phyloP scores from a whole-genome alignment of 1,284 basidiomycete species.

The Ustilago sp. region DNA sequence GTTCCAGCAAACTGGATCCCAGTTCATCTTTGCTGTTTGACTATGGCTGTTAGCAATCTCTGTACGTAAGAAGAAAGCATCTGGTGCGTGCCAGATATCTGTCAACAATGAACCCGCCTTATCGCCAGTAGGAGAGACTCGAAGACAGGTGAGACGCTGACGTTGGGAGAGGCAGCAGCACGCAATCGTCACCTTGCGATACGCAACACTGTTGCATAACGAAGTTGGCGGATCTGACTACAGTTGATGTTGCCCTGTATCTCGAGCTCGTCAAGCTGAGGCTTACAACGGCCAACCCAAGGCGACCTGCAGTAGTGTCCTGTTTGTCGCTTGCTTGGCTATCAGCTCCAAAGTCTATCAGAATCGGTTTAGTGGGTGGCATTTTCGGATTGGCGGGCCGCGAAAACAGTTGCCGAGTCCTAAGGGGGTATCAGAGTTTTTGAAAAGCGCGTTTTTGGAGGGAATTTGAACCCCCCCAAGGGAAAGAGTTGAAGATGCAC shows the following conservation, averaged over 20 bases:
- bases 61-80: too few species aligned
- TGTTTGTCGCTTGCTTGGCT: not conserved
- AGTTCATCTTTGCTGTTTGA: not conserved
- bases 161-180: not conserved
- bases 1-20: not conserved
- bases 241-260: not conserved
- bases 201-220: not conserved
- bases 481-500: too few species aligned
- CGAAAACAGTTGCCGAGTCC: not conserved
- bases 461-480: too few species aligned
- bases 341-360: not conserved
- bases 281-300: not conserved
- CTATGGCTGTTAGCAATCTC: too few species aligned
- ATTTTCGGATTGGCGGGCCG: not conserved
- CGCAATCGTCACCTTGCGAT: conserved; percentile 2
- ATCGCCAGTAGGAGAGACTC: too few species aligned
- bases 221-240: conserved; percentile 13
- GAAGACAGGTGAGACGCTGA: not conserved
- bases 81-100: too few species aligned
- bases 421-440: too few species aligned
- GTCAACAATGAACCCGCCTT: too few species aligned
- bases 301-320: not conserved
- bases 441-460: too few species aligned
- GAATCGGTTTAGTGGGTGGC: too few species aligned
- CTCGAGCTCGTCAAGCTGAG: not conserved